Conservation (phyloP, 768 basidiomycete species). For the Hericium rajendrae region DNA sequence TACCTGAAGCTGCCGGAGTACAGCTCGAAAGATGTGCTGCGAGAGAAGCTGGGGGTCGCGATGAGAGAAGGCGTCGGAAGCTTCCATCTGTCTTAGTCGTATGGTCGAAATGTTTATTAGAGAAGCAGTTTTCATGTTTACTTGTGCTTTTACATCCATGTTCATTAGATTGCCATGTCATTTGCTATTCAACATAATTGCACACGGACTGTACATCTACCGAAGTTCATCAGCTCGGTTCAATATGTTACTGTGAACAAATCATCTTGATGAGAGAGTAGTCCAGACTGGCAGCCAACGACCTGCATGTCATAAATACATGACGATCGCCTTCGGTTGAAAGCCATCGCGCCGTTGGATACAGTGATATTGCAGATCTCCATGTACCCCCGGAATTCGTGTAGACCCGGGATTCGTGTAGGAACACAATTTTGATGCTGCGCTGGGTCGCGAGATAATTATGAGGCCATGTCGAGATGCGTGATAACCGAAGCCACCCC, state of each 20-base stretch:
- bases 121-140: background rate
- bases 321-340: too few relatives aligned
- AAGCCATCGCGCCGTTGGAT: too few relatives aligned
- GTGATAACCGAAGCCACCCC: constrained; percentile 22
- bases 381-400: too few relatives aligned
- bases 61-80: constrained; percentile 92
- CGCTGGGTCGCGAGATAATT: background rate
- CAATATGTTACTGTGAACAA: too few relatives aligned
- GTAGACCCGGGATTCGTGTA: too few relatives aligned
- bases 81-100: constrained; percentile 83
- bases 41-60: constrained; percentile 71
- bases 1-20: constrained; percentile 96
- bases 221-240: too few relatives aligned
- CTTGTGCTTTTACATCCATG: constrained; percentile 7
- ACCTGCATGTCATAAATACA: too few relatives aligned
- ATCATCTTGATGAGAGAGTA: too few relatives aligned
- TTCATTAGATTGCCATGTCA: constrained; percentile 3
- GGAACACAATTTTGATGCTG: too few relatives aligned
- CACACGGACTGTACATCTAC: constrained; percentile 36
- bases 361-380: too few relatives aligned
- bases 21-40: constrained; percentile 77
- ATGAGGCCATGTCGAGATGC: background rate
- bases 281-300: too few relatives aligned
- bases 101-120: constrained; percentile 13
- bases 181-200: constrained; percentile 7